These are phyloP conservation scores for Dictyophora rubrovolvata DNA, from an alignment of 768 basidiomycete species.

Conservation along the genomic window DNA sequence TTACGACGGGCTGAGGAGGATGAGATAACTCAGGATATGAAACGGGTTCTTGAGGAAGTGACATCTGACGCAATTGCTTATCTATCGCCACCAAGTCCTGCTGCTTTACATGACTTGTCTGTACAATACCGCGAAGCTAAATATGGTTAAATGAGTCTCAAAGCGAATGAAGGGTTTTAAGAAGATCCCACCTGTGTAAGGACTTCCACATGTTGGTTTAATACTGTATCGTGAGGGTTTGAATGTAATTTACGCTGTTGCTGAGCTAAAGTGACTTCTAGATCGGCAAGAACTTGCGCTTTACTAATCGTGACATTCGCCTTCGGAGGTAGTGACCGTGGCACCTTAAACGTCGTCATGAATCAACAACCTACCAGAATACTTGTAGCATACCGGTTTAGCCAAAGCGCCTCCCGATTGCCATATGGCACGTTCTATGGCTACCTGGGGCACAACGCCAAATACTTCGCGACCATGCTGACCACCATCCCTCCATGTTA, in stretches of 20 bases:
- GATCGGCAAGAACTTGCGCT: slow-evolving; percentile 71
- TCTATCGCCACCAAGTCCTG: slow-evolving; percentile 71
- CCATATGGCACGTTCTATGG: slow-evolving; percentile 82
- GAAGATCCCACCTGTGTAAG: slow-evolving; percentile 60
- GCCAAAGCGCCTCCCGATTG: slow-evolving; percentile 25
- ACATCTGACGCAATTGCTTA: slow-evolving; percentile 43
- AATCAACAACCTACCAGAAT: slow-evolving; percentile 12
- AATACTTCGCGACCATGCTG: slow-evolving; percentile 78
- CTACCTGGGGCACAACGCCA: slow-evolving; percentile 64
- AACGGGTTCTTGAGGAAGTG: not conserved
- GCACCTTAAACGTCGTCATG: slow-evolving; percentile 18
- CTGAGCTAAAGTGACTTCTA: slow-evolving; percentile 72
- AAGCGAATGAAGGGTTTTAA: not conserved
- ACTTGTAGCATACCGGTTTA: slow-evolving; percentile 16
- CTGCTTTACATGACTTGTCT: slow-evolving; percentile 66
- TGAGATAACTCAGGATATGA: not conserved
- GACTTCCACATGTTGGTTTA: slow-evolving; percentile 65
- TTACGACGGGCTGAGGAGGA: slow-evolving; percentile 11
- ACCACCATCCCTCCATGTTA: slow-evolving; percentile 88
- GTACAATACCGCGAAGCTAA: slow-evolving; percentile 63
- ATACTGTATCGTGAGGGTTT: slow-evolving; percentile 61
- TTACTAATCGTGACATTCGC: slow-evolving; percentile 45
- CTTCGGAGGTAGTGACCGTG: slow-evolving; percentile 20
- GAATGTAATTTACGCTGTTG: slow-evolving; percentile 64
- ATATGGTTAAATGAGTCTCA: slow-evolving; percentile 1